Evolutionary conservation across 1,284 basidiomycete species (phyloP).

Genomic region (Coniferiporia weirii): DNA sequence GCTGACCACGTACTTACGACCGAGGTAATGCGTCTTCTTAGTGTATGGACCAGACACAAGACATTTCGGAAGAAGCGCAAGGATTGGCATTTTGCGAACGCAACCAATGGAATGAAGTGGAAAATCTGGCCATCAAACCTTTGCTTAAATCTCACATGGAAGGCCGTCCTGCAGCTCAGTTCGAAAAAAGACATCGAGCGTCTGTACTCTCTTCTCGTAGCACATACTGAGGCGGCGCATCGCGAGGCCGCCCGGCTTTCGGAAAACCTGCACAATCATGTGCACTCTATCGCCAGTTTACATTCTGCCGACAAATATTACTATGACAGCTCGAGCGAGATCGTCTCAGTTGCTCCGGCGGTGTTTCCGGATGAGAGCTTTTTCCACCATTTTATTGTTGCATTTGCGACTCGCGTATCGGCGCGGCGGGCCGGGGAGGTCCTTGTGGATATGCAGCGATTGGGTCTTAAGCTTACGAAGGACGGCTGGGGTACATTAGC

Average conservation of each 20-base stretch:
- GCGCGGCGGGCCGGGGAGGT: slow-evolving; percentile 4
- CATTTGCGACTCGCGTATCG: slow-evolving; percentile 11
- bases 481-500: slow-evolving; percentile 13
- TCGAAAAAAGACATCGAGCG: slow-evolving; percentile 6
- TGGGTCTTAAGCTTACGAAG: neutral
- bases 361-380: slow-evolving; percentile 4
- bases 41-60: neutral
- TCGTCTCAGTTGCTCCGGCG: neutral
- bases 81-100: slow-evolving; percentile 1
- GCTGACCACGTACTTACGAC: slow-evolving; percentile 7
- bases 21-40: neutral
- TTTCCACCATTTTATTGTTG: slow-evolving; percentile 16
- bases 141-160: slow-evolving; percentile 9
- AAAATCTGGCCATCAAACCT: slow-evolving; percentile 15
- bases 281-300: neutral
- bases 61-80: neutral
- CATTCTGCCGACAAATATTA: neutral
- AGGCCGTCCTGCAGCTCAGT: slow-evolving; percentile 13
- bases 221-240: neutral
- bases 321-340: neutral
- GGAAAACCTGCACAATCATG: neutral
- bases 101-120: neutral
- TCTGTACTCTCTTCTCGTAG: slow-evolving; percentile 4
- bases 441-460: slow-evolving; percentile 12
- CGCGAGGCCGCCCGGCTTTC: neutral